phyloP scores from a whole-genome alignment of 495 filamentous ascomycete genomes.

The Aspergillus sclerotioniger region DNA sequence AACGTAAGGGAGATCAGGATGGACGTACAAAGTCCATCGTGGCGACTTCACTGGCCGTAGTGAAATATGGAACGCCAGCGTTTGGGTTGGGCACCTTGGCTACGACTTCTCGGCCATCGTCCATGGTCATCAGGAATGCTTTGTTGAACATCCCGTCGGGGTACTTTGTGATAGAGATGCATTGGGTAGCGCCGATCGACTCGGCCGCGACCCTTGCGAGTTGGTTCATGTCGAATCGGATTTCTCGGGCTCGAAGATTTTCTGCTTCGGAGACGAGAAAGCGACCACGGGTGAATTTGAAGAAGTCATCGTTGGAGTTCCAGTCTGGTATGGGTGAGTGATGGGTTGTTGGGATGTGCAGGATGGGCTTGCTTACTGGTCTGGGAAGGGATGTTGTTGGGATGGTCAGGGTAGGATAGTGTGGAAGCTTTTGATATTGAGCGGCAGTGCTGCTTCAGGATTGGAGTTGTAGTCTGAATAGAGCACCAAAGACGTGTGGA shows the following conservation, averaged over 20 bases:
- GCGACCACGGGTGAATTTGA: constrained; percentile 36
- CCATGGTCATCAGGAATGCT: constrained; percentile 40
- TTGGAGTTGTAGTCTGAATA: constrained; percentile 13
- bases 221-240: constrained; percentile 34
- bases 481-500: constrained; percentile 17
- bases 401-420: constrained; percentile 6
- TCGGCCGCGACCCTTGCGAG: constrained; percentile 35
- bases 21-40: constrained; percentile 40
- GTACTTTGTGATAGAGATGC: constrained; percentile 31
- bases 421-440: constrained; percentile 14
- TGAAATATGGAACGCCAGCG: constrained; percentile 32
- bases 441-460: constrained; percentile 11
- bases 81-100: constrained; percentile 39
- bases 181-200: constrained; percentile 31
- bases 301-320: constrained; percentile 35
- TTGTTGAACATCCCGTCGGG: constrained; percentile 42
- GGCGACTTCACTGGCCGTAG: constrained; percentile 40
- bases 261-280: constrained; percentile 35
- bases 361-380: constrained; percentile 18
- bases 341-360: constrained; percentile 11
- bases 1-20: constrained; percentile 7
- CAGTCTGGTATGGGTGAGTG: constrained; percentile 25
- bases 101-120: constrained; percentile 37
- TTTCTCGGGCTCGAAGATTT: constrained; percentile 33
- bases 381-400: constrained; percentile 13